These are phyloP conservation scores for Primulina eburnea DNA, from an alignment of 257 asterid species.

Conservation along the genomic window DNA sequence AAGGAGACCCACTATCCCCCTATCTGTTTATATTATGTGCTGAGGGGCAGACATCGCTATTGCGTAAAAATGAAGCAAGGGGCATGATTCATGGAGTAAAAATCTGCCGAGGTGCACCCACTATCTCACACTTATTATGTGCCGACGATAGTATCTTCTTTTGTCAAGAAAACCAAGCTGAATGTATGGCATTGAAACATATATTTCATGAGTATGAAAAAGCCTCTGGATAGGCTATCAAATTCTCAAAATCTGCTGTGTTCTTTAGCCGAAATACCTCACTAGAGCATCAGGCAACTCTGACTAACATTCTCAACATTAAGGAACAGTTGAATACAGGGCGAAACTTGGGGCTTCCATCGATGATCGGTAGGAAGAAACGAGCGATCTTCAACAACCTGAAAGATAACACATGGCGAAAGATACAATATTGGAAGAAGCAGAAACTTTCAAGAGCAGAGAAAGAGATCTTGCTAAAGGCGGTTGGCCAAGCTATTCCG, in stretches of 20 bases:
- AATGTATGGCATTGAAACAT: neutral
- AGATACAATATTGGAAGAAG: neutral
- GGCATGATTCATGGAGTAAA: neutral
- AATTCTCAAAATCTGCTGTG: neutral
- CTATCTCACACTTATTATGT: neutral
- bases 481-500: neutral
- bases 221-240: neutral
- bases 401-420: neutral
- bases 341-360: neutral
- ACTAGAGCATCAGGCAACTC: neutral
- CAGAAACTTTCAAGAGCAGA: neutral
- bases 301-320: neutral
- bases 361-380: neutral
- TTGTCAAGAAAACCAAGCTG: neutral
- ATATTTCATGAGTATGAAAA: neutral
- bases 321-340: neutral
- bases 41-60: neutral
- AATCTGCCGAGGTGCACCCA: neutral
- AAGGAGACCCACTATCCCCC: neutral
- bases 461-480: too few species aligned
- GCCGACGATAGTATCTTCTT: neutral
- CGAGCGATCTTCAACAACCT: neutral
- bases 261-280: neutral
- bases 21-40: constrained; percentile 5
- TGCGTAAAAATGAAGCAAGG: neutral